Evolutionary conservation across 2,329 filamentous ascomycete species (phyloP).

Genomic region (Diaporthe australafricana): DNA sequence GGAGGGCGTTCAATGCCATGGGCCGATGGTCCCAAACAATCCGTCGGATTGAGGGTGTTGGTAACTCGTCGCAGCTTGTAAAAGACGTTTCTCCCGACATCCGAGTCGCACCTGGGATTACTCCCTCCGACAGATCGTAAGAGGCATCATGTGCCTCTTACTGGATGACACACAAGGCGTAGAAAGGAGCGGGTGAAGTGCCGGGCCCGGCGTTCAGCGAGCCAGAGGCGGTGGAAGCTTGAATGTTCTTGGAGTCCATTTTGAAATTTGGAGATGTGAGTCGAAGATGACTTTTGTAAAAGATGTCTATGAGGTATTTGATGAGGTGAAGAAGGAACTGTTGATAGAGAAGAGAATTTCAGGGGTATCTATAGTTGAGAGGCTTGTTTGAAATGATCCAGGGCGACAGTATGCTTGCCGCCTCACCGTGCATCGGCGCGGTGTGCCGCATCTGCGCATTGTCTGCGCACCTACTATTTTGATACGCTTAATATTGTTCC

Average conservation of each 20-base stretch:
- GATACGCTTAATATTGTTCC: neutral
- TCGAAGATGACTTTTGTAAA: constrained; percentile 1
- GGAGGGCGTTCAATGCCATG: neutral
- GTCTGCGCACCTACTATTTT: neutral
- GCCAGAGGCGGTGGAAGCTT: neutral
- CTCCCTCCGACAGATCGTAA: neutral
- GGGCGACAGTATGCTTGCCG: neutral
- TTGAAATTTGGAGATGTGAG: neutral
- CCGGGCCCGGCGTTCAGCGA: neutral
- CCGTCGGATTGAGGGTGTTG: neutral
- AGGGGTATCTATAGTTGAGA: neutral
- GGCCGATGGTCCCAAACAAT: too few relatives aligned
- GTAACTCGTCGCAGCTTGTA: too few relatives aligned
- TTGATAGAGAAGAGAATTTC: neutral
- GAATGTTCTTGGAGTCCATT: constrained; percentile 8
- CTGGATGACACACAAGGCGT: constrained; percentile 1
- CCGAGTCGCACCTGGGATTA: too few relatives aligned
- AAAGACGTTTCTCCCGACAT: neutral
- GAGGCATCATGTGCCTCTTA: neutral
- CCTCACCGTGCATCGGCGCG: neutral
- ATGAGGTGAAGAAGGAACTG: neutral
- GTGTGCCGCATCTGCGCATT: neutral
- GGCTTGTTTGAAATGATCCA: neutral
- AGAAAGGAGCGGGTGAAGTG: neutral
- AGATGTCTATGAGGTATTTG: neutral